A percentile compares a stretch with the other conserved stretches of the same genome.
These are phyloP conservation scores for Termitomyces sp. DNA, from an alignment of 768 basidiomycete species.

Conservation along the genomic window DNA sequence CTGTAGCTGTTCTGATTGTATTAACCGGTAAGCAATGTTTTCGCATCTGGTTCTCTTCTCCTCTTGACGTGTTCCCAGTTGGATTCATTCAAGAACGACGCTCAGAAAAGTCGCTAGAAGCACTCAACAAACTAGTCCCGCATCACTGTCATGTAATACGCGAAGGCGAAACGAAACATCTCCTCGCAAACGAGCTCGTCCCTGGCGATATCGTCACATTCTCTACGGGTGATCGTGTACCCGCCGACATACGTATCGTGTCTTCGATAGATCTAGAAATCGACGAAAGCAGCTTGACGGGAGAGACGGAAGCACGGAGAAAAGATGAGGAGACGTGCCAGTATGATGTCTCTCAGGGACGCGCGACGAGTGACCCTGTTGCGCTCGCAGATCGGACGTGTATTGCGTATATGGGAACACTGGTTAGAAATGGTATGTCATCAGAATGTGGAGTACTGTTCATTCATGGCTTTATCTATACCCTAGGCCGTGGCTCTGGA, in stretches of 20 bases:
- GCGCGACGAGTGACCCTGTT: conserved; percentile 30
- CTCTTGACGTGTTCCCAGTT: conserved; percentile 35
- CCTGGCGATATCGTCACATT: conserved; percentile 92
- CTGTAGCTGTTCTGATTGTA: conserved; percentile 88
- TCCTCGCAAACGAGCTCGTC: conserved; percentile 96
- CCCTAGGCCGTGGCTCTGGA: conserved; percentile 71
- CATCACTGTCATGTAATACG: conserved; percentile 93
- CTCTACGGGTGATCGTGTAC: conserved; percentile 87
- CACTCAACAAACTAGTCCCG: conserved; percentile 93
- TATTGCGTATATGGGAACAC: conserved; percentile 93
- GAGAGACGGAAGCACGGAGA: conserved; percentile 78
- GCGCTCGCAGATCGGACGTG: conserved; percentile 82
- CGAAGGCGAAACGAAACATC: conserved; percentile 63
- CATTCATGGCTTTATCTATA: background rate
- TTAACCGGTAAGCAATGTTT: conserved; percentile 63
- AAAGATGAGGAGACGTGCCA: conserved; percentile 59
- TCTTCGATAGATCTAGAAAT: conserved; percentile 85
- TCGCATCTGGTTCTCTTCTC: background rate
- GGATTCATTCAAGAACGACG: conserved; percentile 95
- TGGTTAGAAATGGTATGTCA: conserved; percentile 80
- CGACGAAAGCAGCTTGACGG: conserved; percentile 93
- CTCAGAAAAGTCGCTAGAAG: conserved; percentile 92
- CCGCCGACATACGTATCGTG: conserved; percentile 85
- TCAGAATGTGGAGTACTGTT: background rate
- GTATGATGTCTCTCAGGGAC: conserved; percentile 27